phyloP scores from a whole-genome alignment of 2,329 filamentous ascomycete species.

The Orbilia ellipsospora region DNA sequence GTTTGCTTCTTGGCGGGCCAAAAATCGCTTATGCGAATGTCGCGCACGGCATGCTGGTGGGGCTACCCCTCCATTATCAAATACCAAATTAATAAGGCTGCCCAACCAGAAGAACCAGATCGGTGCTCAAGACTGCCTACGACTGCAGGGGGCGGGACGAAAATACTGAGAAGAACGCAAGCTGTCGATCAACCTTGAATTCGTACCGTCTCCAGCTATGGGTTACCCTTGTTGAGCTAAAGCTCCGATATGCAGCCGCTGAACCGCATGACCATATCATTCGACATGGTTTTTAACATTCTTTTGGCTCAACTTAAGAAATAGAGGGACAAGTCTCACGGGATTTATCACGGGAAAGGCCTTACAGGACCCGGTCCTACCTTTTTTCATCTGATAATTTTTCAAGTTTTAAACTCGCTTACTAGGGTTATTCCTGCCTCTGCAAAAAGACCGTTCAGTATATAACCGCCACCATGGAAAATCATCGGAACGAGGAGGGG shows the following conservation, averaged over 20 bases:
- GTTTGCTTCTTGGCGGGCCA: slow-evolving; percentile 37
- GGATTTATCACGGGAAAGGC: slow-evolving; percentile 16
- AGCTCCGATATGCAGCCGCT: slow-evolving; percentile 41
- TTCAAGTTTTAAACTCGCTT: slow-evolving; percentile 27
- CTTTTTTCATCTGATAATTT: slow-evolving; percentile 52
- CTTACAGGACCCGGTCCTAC: slow-evolving; percentile 4
- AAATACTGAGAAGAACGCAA: slow-evolving; percentile 46
- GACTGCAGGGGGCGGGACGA: slow-evolving; percentile 55
- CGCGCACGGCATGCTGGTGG: slow-evolving; percentile 53
- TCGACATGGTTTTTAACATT: slow-evolving; percentile 43
- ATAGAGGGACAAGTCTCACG: slow-evolving; percentile 41
- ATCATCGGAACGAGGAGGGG: slow-evolving; percentile 41
- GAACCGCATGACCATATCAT: slow-evolving; percentile 56
- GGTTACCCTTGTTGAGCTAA: slow-evolving; percentile 43
- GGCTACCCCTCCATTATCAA: slow-evolving; percentile 52
- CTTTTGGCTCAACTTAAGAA: slow-evolving; percentile 24
- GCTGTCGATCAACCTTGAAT: slow-evolving; percentile 39
- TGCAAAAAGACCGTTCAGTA: slow-evolving; percentile 28
- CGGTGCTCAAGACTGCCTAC: slow-evolving; percentile 20
- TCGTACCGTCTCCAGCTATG: slow-evolving; percentile 35
- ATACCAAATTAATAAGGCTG: slow-evolving; percentile 40
- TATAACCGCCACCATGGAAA: slow-evolving; percentile 51
- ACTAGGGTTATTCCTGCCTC: slow-evolving; percentile 33
- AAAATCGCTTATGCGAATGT: slow-evolving; percentile 47
- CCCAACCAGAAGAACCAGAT: slow-evolving; percentile 37